Percentiles rank a stretch among this genome's conserved stretches.
phyloP scores from a whole-genome alignment of 2,329 filamentous ascomycete genomes.

The Blastomyces parvus region DNA sequence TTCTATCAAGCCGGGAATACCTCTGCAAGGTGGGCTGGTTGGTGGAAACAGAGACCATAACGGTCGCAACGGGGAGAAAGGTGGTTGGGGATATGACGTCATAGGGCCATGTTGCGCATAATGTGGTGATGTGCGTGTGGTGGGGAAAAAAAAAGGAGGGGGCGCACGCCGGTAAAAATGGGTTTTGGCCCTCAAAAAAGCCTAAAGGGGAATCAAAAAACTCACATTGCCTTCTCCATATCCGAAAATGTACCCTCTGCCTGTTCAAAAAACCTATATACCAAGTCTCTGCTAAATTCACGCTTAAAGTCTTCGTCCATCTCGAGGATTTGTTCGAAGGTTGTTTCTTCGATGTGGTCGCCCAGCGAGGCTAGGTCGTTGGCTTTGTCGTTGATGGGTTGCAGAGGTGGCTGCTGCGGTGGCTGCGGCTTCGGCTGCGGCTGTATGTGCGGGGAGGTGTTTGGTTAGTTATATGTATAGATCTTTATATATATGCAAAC shows the following conservation, averaged over 20 bases:
- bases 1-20: neutral
- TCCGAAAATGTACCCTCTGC: slow-evolving; percentile 74
- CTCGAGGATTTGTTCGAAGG: slow-evolving; percentile 92
- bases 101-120: neutral
- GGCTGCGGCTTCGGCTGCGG: neutral
- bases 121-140: neutral
- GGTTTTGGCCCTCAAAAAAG: no score
- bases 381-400: slow-evolving; percentile 37
- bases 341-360: slow-evolving; percentile 66
- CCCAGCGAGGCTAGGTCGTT: slow-evolving; percentile 53
- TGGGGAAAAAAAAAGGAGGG: slow-evolving; percentile 1
- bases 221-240: slow-evolving; percentile 79
- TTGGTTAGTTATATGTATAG: neutral
- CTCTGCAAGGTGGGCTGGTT: neutral
- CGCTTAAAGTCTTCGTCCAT: slow-evolving; percentile 88
- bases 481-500: no score
- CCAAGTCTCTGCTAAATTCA: slow-evolving; percentile 82
- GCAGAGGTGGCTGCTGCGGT: neutral
- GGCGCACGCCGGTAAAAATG: neutral
- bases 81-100: slow-evolving; percentile 13
- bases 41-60: neutral
- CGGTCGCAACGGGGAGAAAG: slow-evolving; percentile 6
- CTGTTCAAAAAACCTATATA: slow-evolving; percentile 88
- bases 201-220: slow-evolving; percentile 19
- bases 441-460: slow-evolving; percentile 16